Base-by-base conservation (phyloP, 2,329 filamentous ascomycete species). In the Xylaria multiplex region DNA sequence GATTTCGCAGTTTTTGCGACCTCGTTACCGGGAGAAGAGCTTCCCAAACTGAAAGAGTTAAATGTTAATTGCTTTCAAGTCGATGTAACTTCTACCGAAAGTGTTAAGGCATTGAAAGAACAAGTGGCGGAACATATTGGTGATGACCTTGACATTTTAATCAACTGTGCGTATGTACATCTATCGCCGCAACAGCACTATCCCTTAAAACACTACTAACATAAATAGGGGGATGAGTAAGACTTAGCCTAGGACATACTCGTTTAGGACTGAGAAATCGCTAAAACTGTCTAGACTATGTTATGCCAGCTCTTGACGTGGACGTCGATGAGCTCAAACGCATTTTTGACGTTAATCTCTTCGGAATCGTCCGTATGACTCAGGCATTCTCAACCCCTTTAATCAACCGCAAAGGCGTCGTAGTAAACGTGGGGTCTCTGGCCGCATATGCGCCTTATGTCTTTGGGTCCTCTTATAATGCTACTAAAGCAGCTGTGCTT, bases 271-370 rank as follows among this genome's bases (percentile, higher is more conserved):
- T 16, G 35, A 2, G 19, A 30, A 27, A 43, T 22, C 32, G 56
- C 63, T 60, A 50, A 59, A 37, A 22, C 5, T n/a, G 58, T 54
- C 46, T n/a, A 62, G 62, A 69, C 32, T 62, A 65, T 19, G 57
- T 64, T 14, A 66, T 70, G 62, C 65, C 69, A 14, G 61, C 63
- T 2, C 32, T 61, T n/a, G 68, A 69, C 22, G 57, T 60, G 2
- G 58, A 66, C n/a, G 49, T 68, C 2, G 45, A 59, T 27, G 60
- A 62, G 32, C 30, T 68, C 13, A 45, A 65, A 32, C 54, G 59
- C 7, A 69, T 65, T 37, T 71, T 69, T 24, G 67, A 66, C 3
- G 60, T 69, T 14, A 71, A 71, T 30, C 19, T 69, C 16, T 67
- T 68, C 30, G 67, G 65, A 2, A 40, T 54, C 3, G 53, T 71